Conservation (phyloP, 192 early-diverging fungal genomes). For the Dissophora ornata region DNA sequence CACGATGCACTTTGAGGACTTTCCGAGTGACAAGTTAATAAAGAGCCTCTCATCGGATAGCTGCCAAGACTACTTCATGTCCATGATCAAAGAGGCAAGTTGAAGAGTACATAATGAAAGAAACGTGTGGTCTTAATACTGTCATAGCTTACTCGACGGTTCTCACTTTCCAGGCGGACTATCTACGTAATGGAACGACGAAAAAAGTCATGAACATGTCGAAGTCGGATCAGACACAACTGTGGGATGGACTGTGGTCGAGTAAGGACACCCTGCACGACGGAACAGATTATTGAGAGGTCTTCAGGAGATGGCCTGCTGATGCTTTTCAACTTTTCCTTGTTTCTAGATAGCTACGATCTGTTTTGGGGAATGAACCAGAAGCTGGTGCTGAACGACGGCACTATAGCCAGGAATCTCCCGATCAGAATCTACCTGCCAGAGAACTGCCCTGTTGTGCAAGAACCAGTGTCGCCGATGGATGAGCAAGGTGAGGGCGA, state of each 20-base stretch:
- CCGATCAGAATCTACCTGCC: slow-evolving; percentile 69
- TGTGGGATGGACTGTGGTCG: slow-evolving; percentile 76
- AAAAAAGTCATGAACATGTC: slow-evolving; percentile 88
- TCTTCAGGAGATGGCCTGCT: too few species aligned
- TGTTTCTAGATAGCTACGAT: slow-evolving; percentile 55
- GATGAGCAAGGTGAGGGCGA: slow-evolving; percentile 55
- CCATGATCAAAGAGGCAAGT: slow-evolving; percentile 84
- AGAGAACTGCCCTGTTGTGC: slow-evolving; percentile 65
- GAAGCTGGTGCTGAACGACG: slow-evolving; percentile 58
- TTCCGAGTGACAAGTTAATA: slow-evolving; percentile 74
- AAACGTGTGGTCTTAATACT: too few species aligned
- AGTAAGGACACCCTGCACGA: slow-evolving; percentile 45
- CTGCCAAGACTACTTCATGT: slow-evolving; percentile 83
- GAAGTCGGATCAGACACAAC: slow-evolving; percentile 79
- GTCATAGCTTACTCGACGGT: too few species aligned
- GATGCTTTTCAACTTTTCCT: too few species aligned
- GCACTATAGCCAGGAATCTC: slow-evolving; percentile 54
- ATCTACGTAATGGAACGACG: slow-evolving; percentile 79
- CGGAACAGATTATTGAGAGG: not conserved
- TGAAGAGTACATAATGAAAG: not conserved
- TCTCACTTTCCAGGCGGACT: slow-evolving; percentile 73
- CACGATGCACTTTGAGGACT: slow-evolving; percentile 73
- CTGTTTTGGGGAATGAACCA: slow-evolving; percentile 73
- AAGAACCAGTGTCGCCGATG: slow-evolving; percentile 63
- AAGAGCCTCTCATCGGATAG: slow-evolving; percentile 54